Base-by-base conservation (phyloP, 768 basidiomycete genomes). In the Suillus paluster region DNA sequence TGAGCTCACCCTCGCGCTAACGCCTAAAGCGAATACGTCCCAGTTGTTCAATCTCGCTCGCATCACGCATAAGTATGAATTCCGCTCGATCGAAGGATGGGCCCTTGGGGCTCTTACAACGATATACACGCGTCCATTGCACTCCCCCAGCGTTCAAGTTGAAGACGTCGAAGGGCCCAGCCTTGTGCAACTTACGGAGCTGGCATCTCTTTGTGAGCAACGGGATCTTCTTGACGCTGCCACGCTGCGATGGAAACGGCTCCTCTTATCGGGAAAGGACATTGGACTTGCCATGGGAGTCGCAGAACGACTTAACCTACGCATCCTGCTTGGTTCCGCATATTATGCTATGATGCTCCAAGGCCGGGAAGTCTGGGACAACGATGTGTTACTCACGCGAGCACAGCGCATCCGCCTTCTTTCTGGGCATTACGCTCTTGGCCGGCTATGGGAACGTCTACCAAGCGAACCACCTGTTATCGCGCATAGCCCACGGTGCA, bases 281-380 rank as follows among this genome's bases (percentile, higher is more conserved):
- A 75, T 84, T 25, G 76, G 77, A 6, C 75, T 80, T 6, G 80
- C 84, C 19, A 79, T 81, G 34, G 72, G 73, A 19, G 75, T 82
- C 57, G 82, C 82, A 44, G 84, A 84, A 64, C 78, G 82, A 44
- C 77, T 82, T 39, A 80, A 79, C 57, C 68, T 85, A 49, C 77
- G 80, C 14, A 69, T 73, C 27, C 76, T 85, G 21, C 76, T 81
- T 63, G 84, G 83, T 14, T 73, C 79, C 63, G 82, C 83, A 19
- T 86, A 85, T 64, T 79, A 83, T 59, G 74, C 79, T 44, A 81
- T 85, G 79, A 75, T 86, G 70, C 73, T 84, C 17, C 80, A 81
- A 66, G 85, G 84, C 17, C 77, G 80, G 42, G 75, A 81, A 30
- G 71, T 72, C 25, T 86, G 85, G 84, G 80, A 81, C 54, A 63